Evolutionary conservation across 495 filamentous ascomycete genomes (phyloP).

Genomic region (Daldinia vernicosa): DNA sequence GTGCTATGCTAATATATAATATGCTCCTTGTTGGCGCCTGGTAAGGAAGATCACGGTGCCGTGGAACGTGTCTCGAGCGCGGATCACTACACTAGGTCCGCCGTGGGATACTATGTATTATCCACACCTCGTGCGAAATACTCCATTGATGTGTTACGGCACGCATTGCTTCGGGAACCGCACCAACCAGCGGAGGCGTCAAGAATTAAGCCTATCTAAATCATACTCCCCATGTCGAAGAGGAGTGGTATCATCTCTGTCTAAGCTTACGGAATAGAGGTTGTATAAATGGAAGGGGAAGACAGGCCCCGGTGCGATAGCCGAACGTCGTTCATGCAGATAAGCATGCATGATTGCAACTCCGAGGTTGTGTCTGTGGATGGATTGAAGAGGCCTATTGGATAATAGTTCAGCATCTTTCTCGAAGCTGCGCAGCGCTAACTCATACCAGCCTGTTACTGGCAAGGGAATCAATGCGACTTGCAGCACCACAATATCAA

Average conservation of each 20-base stretch:
- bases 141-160: slow-evolving; percentile 20
- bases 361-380: slow-evolving; percentile 22
- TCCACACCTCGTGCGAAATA: slow-evolving; percentile 22
- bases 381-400: slow-evolving; percentile 28
- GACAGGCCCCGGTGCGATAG: slow-evolving; percentile 29
- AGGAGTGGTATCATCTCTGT: slow-evolving; percentile 4
- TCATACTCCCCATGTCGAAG: slow-evolving; percentile 16
- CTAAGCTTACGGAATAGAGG: too few relatives aligned
- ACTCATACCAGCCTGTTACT: slow-evolving; percentile 18
- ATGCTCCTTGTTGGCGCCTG: slow-evolving; percentile 25
- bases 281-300: slow-evolving; percentile 16
- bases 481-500: slow-evolving; percentile 24
- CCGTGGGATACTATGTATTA: slow-evolving; percentile 16
- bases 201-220: slow-evolving; percentile 18
- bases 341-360: slow-evolving; percentile 39
- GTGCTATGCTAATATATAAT: slow-evolving; percentile 13
- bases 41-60: slow-evolving; percentile 23
- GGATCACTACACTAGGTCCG: slow-evolving; percentile 30
- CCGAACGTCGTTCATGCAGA: slow-evolving; percentile 41
- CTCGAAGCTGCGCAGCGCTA: slow-evolving; percentile 20
- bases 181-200: slow-evolving; percentile 20
- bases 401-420: slow-evolving; percentile 12
- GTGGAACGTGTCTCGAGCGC: slow-evolving; percentile 39
- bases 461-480: slow-evolving; percentile 25
- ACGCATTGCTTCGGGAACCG: slow-evolving; percentile 19